Base-by-base conservation (phyloP, 75 land plant species). In the Sequoiadendron giganteum region DNA sequence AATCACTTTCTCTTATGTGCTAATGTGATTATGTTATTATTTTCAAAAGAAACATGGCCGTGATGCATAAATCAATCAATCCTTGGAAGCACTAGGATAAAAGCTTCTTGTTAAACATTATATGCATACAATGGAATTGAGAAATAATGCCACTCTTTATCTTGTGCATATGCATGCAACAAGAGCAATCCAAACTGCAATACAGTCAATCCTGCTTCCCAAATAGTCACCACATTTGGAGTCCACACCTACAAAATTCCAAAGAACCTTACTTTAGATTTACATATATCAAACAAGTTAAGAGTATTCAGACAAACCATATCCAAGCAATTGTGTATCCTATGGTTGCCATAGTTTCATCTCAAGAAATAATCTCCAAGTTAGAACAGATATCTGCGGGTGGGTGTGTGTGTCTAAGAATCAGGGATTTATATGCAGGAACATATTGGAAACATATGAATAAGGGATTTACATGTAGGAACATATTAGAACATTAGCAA, bases 101-200 rank as follows among this genome's bases (percentile, higher is more conserved):
- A 34, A 43, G 84, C 28, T 78, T 79, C 18, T 40, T 89, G 30
- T 47, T 47, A 32, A 43, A 55, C n/a, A 65, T 75, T 85, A 48
- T 43, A 39, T 56, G 58, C 92, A 38, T 93, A 95, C 95, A 92
- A 21, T 30, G 95, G 95, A 86, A 95, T 79, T 39, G 96, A 91
- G n/a, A 97, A 10, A 91, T 90, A 97, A 39, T 92, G 93, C 97
- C 95, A 96, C 38, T 93, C 91, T 89, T 93, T 93, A 88, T 97
- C 98, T 90, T 97, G 97, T 58, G 92, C 94, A 92, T 97, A 97
- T 6, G 98, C 97, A 93, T 97, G 98, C 10, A 93, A 84, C 38
- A 95, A 85, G 15, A 97, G 90, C 48, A 97, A 79, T 7, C 93
- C 95, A 91, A 89, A 97, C 86, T 96, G 97, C 86, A 94, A 81